Conservation (phyloP, 2,329 filamentous ascomycete species). For the Fusarium tricinctum region DNA sequence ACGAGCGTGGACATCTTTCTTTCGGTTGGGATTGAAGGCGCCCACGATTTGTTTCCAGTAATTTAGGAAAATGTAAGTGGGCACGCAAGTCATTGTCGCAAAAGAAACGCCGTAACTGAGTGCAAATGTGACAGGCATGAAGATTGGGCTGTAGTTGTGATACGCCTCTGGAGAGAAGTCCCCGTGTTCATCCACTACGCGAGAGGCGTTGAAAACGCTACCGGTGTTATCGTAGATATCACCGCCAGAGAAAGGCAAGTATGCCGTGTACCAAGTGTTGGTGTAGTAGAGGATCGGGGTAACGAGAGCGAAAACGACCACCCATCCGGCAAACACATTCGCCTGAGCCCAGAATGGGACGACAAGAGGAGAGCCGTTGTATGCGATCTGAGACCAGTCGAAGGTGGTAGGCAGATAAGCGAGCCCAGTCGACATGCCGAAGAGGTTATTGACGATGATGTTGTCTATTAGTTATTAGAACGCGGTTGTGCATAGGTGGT, state of each 20-base stretch:
- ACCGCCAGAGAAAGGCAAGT: background rate
- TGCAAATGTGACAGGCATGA: conserved; percentile 5
- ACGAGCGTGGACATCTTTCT: conserved; percentile 10
- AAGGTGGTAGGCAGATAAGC: background rate
- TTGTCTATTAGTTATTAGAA: background rate
- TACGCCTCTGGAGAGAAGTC: background rate
- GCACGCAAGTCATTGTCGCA: conserved; percentile 6
- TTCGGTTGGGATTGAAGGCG: background rate
- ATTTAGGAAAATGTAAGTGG: conserved; percentile 4
- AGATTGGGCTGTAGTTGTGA: background rate
- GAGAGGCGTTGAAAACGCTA: background rate
- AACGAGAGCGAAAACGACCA: background rate
- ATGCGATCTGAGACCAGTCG: conserved; percentile 12
- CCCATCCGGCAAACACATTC: conserved; percentile 5
- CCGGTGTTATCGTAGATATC: conserved; percentile 6
- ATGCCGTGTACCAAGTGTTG: conserved; percentile 5
- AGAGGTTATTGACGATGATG: background rate
- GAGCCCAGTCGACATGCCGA: conserved; percentile 4
- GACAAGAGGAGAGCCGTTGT: conserved; percentile 8
- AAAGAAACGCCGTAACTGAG: conserved; percentile 4
- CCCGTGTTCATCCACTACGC: background rate
- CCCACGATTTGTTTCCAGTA: conserved; percentile 10
- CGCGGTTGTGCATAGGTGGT: accelerated
- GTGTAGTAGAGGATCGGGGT: conserved; percentile 9
- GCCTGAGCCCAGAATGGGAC: conserved; percentile 4